A percentile compares a stretch with the other conserved stretches of the same genome.
Evolutionary conservation across 331 rosid genomes (phyloP).

Genomic region (Rhamnella rubrinervis): DNA sequence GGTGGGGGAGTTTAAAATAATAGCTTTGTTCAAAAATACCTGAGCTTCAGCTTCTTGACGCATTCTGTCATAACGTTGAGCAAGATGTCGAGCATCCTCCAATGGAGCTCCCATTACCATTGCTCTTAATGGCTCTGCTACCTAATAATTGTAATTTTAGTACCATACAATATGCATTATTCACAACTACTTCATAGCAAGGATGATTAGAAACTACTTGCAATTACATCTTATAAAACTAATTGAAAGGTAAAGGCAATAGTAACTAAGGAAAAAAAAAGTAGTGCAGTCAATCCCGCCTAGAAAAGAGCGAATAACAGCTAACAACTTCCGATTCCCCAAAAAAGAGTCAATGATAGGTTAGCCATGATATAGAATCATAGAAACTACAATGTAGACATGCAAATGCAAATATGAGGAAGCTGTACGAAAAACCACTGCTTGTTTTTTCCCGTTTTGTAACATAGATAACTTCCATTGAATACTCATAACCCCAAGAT

Average conservation of each 20-base stretch:
- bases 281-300: background rate
- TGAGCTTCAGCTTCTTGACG: slow-evolving; percentile 98
- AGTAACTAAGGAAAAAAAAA: slow-evolving; percentile 1
- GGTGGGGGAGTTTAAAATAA: background rate
- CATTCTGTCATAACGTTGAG: slow-evolving; percentile 94
- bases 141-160: slow-evolving; percentile 44
- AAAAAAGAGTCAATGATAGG: background rate
- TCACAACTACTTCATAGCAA: slow-evolving; percentile 1
- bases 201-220: background rate
- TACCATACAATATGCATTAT: slow-evolving; percentile 20
- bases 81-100: slow-evolving; percentile 98
- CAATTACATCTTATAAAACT: background rate
- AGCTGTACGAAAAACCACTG: background rate
- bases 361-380: background rate
- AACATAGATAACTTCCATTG: background rate
- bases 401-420: no score
- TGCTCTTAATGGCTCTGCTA: slow-evolving; percentile 94
- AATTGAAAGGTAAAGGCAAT: background rate
- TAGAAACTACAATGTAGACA: background rate
- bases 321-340: no score
- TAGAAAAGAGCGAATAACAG: background rate
- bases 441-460: background rate
- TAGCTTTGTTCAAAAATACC: slow-evolving; percentile 52
- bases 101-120: slow-evolving; percentile 97
- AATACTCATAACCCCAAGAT: background rate